Base-by-base conservation (phyloP, 495 filamentous ascomycete genomes). In the Cercophora sp. region DNA sequence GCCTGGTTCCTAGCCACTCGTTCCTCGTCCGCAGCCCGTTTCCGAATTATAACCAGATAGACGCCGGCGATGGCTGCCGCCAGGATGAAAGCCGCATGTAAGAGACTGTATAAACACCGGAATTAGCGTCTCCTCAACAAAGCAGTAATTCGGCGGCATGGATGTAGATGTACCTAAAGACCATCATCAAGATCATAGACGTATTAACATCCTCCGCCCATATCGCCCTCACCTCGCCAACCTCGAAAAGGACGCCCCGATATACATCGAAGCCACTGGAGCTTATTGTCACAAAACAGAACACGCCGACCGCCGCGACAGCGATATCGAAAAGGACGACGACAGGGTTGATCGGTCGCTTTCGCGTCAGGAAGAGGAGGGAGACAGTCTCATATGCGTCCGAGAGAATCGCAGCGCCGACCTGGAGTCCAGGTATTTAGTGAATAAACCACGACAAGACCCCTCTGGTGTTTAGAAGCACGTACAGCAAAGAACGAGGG, bases 121-220 rank as follows among this genome's bases (percentile, higher is more conserved):
- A 34, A 15, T 25, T 6, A 11, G 8, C 2, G 40, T 56, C 23
- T 48, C 15, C 45, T 20, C 44, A 47, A 2, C 24, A 2, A 15
- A 42, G 24, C 1, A 15, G 19, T 6, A 25, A 0, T 24, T 9
- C 4, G 0, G 22, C 2, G 25, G 8, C 26, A 24, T n/a, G 1
- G 23, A 8, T 5, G 10, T 2, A 25, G n/a, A 25, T 9, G 10
- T 27, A 66, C 63, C 52, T 51, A 32, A 64, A 62, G 0, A 62
- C 58, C 47, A 64, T 52, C 56, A 66, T 66, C 8, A 64, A 64
- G 19, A 64, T 56, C 63, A 66, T 66, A 15, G 42, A 53, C 16
- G 53, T 64, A 9, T 34, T 54, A 36, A 62, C 51, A 37, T 66
- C 61, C 0, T 8, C 11, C 4, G 23, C 52, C 63, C 61, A 66